Evolutionary conservation across 2,329 filamentous ascomycete species (phyloP), one percentile per base, ranked within the genome.

Genomic region (Xylaria sp.): DNA sequence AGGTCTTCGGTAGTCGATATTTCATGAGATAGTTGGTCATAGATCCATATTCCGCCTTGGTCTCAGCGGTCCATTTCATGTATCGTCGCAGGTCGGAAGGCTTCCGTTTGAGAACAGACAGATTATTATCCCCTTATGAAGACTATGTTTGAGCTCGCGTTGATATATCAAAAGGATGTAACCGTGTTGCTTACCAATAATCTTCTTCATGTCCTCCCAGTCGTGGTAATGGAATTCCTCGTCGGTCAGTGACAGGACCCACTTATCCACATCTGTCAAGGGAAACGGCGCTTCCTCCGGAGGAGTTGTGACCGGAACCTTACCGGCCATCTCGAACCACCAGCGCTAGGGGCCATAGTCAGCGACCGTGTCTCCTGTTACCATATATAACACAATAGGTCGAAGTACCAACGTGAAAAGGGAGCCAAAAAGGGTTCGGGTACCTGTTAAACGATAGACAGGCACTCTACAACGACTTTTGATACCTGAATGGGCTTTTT

Each of bases 1-100:
- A 97, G 48, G 71, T 65, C 51, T 74, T 72, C 24, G 84, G 82
- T 55, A 97, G 76, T 38, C 91, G 82, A 71, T 94, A 80, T 50
- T 80, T 78, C 49, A 95, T 76, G 45, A 97, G 83, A 71, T 90
- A 97, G 52, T 86, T 80, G 74, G 90, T 87, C 67, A 95, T 89
- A 60, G 86, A 90, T 57, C 92, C 91, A 76, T 94, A 90, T 63
- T 87, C 74, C 53, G 81, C 79, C 63, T 89, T 88, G 46, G 88
- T 85, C 53, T 86, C 78, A 44, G 83, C 77, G 13, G 88, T 90
- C 82, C 88, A 96, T 67, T 87, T 77, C 64, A 93, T 86, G 68
- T 97, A 97, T 39, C 82, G 82, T 48, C 89, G 82, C 56, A 96
- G 77, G 63, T 96, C 89, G 21, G 88, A 92, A 1, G 93, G 92